Conservation (phyloP, 495 filamentous ascomycete species). For the Neurospora sublineolata region DNA sequence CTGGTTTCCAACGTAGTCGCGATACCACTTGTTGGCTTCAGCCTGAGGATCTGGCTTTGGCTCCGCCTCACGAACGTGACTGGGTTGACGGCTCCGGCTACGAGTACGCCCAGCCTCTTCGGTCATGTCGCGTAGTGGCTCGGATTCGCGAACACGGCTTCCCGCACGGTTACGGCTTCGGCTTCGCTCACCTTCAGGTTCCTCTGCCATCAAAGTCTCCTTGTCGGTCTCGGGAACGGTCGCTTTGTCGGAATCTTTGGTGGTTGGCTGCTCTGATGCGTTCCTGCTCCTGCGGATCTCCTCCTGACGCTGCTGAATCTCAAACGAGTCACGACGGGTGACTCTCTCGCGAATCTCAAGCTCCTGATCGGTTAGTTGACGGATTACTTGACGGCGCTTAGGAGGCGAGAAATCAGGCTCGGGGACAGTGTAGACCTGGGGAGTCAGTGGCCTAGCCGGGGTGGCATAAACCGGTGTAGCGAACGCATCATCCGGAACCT, state of each 20-base stretch:
- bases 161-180: constrained; percentile 5
- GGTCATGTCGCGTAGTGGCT: not conserved
- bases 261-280: constrained; percentile 13
- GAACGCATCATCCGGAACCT: constrained; percentile 38
- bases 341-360: constrained; percentile 16
- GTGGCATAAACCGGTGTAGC: constrained; percentile 25
- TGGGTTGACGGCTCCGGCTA: not conserved
- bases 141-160: constrained; percentile 10
- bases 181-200: constrained; percentile 6
- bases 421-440: constrained; percentile 31
- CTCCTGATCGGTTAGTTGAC: not conserved
- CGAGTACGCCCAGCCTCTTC: not conserved
- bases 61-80: not conserved
- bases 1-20: constrained; percentile 16
- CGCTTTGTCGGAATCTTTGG: constrained; percentile 23
- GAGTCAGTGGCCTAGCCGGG: constrained; percentile 27
- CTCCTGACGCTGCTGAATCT: constrained; percentile 25
- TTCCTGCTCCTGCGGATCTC: not conserved
- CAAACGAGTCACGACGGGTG: constrained; percentile 31
- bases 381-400: constrained; percentile 4
- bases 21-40: constrained; percentile 40
- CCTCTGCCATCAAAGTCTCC: constrained; percentile 26
- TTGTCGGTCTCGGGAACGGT: constrained; percentile 25
- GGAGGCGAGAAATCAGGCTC: constrained; percentile 31
- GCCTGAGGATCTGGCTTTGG: constrained; percentile 18